Base-by-base conservation (phyloP, 257 asterid genomes). In the Euphrasia confusa region DNA sequence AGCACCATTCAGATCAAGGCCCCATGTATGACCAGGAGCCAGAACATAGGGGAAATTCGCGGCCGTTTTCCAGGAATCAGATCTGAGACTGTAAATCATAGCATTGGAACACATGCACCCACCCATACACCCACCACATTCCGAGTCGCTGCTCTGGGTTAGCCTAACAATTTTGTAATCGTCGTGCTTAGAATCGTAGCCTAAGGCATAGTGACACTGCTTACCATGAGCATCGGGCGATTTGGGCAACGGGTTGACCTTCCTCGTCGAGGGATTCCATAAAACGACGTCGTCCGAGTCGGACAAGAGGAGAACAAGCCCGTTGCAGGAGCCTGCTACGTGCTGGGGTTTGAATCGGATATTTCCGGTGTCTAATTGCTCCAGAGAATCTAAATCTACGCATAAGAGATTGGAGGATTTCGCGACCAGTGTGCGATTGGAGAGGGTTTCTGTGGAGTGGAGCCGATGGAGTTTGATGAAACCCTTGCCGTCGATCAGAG, bases 111-210 rank as follows among this genome's bases (percentile, higher is more conserved):
- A 26, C 61, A 75, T 32, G 78, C 79, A 70, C 12, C 30, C 60
- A 27, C 68, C 74, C 74, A 17, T 70, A 74, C 26, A 39, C 42
- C 10, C 64, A 35, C 74, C 37, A 17, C 68, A 74, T 18, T 32
- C 42, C 10, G 60, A 35, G 13, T 63, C 67, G 55, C 83, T 68
- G 47, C 64, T 74, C 48, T 79, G 87, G 9, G 71, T 74, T 39
- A 69, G 54, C 78, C 75, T 74, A 54, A 78, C 49, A 11, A 86
- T 84, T 74, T 74, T 86, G 50, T 81, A 86, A 45, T 86, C 95
- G 45, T 86, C 83, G 9, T 53, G 68, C 4, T 21, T 35, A 12
- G 66, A 63, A 57, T 80, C 87, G 45, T 77, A 82, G 2, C 82
- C 89, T n/a, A 86, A 75, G 0, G 84, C 94, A 14, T 63, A 79